Evolutionary conservation across 2,329 filamentous ascomycete species (phyloP), one percentile per base, ranked within the genome.

Genomic region (Alternaria sp.): DNA sequence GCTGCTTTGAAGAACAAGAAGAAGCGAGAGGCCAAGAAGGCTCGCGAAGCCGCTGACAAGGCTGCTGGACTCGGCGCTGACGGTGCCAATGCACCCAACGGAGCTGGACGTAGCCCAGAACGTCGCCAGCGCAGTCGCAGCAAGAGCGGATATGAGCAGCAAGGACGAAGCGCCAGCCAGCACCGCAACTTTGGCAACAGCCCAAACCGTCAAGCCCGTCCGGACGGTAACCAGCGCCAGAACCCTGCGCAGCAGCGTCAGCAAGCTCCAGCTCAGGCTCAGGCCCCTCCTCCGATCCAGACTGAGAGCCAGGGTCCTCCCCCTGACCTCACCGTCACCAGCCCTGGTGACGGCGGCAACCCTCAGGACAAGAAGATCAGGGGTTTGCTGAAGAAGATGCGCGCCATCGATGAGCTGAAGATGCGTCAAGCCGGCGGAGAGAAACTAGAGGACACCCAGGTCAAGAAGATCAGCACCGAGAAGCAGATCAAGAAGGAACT

Each of bases 381-480:
- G 59, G 93, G 93, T 63, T 86, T 99, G 66, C 87, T 97, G 79
- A 99, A 99, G 88, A 99, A 99, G 87, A 91, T 99, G 66, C 89
- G 96, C 19, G 96, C 96, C 11, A 99, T 99, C 77, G 96, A 99
- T 78, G 96, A 99, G 79, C 84, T 99, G 65, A 97, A 98, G 85
- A 97, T 98, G 94, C 89, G 96, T 60, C 89, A 94, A 70, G 96
- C 95, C 3, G 90, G 91, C 32, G 95, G 95, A 6, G 96, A 99
- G 86, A 98, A 97, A 86, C 84, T 99, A 64, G 96, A 99, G 83
- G 95, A 97, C 77, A 99, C 96, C 30, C 96, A 99, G 83, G 89
- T 99, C 81, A 96, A 97, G 86, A 99, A 99, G 87, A 99, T 99
- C 73, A 88, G 89, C 59, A 98, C 93, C 21, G 97, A 98, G 84